Evolutionary conservation across 495 filamentous ascomycete species (phyloP), one percentile per base, ranked within the genome.

Genomic region (Aspergillus kassunensis): DNA sequence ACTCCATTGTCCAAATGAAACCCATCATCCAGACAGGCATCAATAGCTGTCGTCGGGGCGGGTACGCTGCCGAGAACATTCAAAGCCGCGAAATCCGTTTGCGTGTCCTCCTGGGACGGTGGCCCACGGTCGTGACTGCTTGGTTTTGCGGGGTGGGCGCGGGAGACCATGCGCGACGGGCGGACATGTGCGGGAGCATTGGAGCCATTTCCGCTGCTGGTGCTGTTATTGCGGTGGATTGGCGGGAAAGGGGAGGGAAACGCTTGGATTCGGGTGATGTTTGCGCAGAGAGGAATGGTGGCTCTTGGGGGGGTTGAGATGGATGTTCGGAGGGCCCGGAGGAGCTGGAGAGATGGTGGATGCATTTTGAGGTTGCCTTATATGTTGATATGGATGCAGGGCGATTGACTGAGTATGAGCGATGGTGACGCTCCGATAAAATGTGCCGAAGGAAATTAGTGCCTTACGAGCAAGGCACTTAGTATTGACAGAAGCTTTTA

Each of bases 21-120:
- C 1, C 59, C 59, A 11, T 50, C 48, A 30, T 62, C 59, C 11
- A 62, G 48, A 39, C 49, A 54, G 30, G 85, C 80, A 54, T 96
- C 91, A n/a, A 98, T 80, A 0, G 82, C 79, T 0, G 92, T 95
- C 0, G 88, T 77, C 0, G 93, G 93, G 4, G 81, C 71, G 0
- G 90, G 85, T 7, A 85, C 79, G 53, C 80, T 81, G n/a, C 81
- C 84, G 7, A 97, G 79, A 10, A 98, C 85, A 64, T 98, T 80
- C 51, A 97, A 75, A 11, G 71, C 68, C 12, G 61, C 69, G 56
- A 97, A 89, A 70, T 95, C 87, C 18, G 90, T 93, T 55, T 83
- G 78, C 0, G 82, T 86, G 37, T 78, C 70, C 72, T 87, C 83
- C 25, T 68, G 65, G 30, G 79, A 83, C 18, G 63, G 44, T 1